Evolutionary conservation across 345 rosid species (phyloP).

Genomic region (Punica granatum): DNA sequence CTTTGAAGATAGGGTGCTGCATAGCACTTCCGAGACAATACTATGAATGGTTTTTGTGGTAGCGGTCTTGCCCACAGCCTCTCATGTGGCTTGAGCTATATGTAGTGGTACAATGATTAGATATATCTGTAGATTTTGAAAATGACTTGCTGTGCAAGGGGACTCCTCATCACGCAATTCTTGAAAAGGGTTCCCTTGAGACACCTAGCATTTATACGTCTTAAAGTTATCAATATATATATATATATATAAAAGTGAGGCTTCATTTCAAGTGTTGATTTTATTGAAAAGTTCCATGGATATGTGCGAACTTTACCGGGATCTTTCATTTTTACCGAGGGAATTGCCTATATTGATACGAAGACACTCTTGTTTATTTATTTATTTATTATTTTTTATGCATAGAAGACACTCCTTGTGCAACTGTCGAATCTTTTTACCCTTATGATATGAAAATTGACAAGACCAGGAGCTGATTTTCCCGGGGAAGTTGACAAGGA

Average conservation of each 20-base stretch:
- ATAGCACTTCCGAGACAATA: background rate
- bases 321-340: background rate
- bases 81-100: background rate
- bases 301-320: background rate
- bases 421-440: background rate
- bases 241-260: background rate
- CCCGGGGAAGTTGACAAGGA: background rate
- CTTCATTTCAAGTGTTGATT: background rate
- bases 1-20: background rate
- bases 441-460: background rate
- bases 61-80: background rate
- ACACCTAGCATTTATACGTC: background rate
- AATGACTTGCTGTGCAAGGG: background rate
- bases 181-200: background rate
- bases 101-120: too few relatives aligned
- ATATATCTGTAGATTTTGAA: background rate
- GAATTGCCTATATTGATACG: background rate
- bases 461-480: background rate
- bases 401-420: background rate
- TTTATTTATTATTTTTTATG: too few relatives aligned
- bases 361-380: too few relatives aligned
- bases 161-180: background rate
- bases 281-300: background rate
- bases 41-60: background rate
- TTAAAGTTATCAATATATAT: background rate